Evolutionary conservation across 2,329 filamentous ascomycete genomes (phyloP).

Genomic region (Alternaria gansuensis): DNA sequence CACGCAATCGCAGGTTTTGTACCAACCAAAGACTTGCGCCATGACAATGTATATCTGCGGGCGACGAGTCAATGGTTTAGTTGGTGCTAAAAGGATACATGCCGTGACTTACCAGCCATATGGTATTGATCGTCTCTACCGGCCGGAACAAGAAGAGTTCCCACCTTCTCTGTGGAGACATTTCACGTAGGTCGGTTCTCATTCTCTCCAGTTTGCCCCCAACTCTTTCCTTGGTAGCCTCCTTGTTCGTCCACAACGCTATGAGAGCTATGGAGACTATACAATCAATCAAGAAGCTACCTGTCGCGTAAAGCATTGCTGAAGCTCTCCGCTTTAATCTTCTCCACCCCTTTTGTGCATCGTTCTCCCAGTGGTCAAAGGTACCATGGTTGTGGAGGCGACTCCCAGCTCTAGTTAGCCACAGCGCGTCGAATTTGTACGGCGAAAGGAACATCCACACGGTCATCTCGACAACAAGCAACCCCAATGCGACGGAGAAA

Average conservation of each 20-base stretch:
- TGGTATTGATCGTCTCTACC: constrained; percentile 50
- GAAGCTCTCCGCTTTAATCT: constrained; percentile 21
- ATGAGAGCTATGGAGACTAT: constrained; percentile 18
- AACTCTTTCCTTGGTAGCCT: constrained; percentile 6
- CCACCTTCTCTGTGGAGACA: constrained; percentile 33
- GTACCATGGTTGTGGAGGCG: constrained; percentile 30
- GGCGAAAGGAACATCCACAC: constrained; percentile 47
- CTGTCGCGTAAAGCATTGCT: constrained; percentile 12
- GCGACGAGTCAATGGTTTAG: too few relatives aligned
- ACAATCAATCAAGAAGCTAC: constrained; percentile 15
- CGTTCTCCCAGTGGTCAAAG: constrained; percentile 21
- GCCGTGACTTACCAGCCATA: constrained; percentile 44
- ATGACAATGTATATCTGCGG: constrained; percentile 33
- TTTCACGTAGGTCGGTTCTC: constrained; percentile 14
- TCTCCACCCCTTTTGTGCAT: constrained; percentile 19
- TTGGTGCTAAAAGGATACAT: neutral
- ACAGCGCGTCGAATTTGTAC: constrained; percentile 28
- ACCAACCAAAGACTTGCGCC: constrained; percentile 55
- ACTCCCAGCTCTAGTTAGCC: constrained; percentile 16
- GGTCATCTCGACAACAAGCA: constrained; percentile 52
- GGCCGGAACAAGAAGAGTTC: constrained; percentile 44
- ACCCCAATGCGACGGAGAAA: constrained; percentile 40
- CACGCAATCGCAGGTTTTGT: constrained; percentile 56
- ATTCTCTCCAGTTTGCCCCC: constrained; percentile 14
- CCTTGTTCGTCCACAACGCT: constrained; percentile 17